Evolutionary conservation across 768 basidiomycete genomes (phyloP).

Genomic region (Mycena filopes): DNA sequence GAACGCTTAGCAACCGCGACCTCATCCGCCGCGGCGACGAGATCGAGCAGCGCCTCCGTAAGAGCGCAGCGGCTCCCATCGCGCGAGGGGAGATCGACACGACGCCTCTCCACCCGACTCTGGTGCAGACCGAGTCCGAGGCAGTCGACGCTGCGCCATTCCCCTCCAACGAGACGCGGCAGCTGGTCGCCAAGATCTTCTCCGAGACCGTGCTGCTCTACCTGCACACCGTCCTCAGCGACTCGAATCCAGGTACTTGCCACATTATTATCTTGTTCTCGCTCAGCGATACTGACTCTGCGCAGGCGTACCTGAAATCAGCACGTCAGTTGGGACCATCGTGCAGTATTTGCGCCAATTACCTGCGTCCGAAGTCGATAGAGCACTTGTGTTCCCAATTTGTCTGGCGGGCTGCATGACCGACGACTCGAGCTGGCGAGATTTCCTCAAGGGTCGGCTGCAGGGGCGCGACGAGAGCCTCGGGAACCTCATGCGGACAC

Average conservation of each 20-base stretch:
- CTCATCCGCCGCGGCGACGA: slow-evolving; percentile 77
- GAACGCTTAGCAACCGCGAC: slow-evolving; percentile 77
- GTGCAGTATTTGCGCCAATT: slow-evolving; percentile 64
- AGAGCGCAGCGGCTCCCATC: slow-evolving; percentile 47
- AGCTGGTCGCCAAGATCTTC: slow-evolving; percentile 65
- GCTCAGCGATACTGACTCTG: slow-evolving; percentile 9
- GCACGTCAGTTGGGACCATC: slow-evolving; percentile 63
- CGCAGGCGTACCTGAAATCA: slow-evolving; percentile 79
- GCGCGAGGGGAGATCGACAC: slow-evolving; percentile 46
- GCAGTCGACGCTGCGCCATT: slow-evolving; percentile 38
- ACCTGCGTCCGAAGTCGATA: slow-evolving; percentile 69
- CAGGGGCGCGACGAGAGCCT: slow-evolving; percentile 64
- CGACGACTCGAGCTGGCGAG: slow-evolving; percentile 67
- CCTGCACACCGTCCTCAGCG: slow-evolving; percentile 77
- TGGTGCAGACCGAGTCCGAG: slow-evolving; percentile 45
- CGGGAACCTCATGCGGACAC: slow-evolving; percentile 68
- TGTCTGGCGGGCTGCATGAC: slow-evolving; percentile 81
- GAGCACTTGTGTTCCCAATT: slow-evolving; percentile 76
- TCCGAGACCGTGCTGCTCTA: slow-evolving; percentile 74
- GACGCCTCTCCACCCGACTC: slow-evolving; percentile 53
- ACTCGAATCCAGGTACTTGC: slow-evolving; percentile 72
- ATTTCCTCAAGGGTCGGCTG: slow-evolving; percentile 68
- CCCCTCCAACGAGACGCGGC: slow-evolving; percentile 58
- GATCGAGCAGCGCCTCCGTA: slow-evolving; percentile 74
- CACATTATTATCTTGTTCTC: slow-evolving; percentile 9